Evolutionary conservation across 2,329 filamentous ascomycete species (phyloP), one percentile per base, ranked within the genome.

Genomic region (Cercospora canescens): DNA sequence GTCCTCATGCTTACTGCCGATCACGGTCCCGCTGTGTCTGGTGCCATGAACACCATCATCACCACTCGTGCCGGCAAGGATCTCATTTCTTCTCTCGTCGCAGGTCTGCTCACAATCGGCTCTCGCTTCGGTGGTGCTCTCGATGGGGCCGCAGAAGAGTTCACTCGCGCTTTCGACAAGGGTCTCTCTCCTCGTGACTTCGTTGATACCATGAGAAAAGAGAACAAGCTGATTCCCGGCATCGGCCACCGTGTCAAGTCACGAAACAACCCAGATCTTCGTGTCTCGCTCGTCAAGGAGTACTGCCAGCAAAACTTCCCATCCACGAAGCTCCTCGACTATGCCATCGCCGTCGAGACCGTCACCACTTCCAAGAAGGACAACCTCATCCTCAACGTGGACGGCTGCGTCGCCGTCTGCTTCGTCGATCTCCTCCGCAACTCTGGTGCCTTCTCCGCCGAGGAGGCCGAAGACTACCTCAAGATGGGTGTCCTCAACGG

Each of bases 11-110:
- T 99, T 79, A 99, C 95, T 79, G 95, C 95, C 76, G 95, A 99
- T 79, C 95, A 99, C 89, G 95, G 95, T 83, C 95, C 95, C 62
- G 95, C 95, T 76, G 95, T 99, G 75, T 99, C 95, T 75, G 95
- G 95, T 88, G 95, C 95, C 81, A 99, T 99, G 95, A 99, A 99
- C 90, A 99, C 95, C 80, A 99, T 99, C 81, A 98, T 99, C 81
- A 99, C 95, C 70, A 99, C 95, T 67, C 92, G 95, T 91, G 95
- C 95, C 70, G 95, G 95, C 81, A 99, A 99, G 88, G 95, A 99
- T 80, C 85, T 99, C 74, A 98, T 99, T 85, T 94, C 90, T 76
- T 91, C 95, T 56, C 88, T 99, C 70, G 95, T 99, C 65, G 92
- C 92, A 76, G 95, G 95, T 93, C 91, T 99, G 62, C 86, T 99